These are phyloP conservation scores for Thielaviopsis punctulata DNA, from an alignment of 2,329 filamentous ascomycete species.

Conservation along the genomic window DNA sequence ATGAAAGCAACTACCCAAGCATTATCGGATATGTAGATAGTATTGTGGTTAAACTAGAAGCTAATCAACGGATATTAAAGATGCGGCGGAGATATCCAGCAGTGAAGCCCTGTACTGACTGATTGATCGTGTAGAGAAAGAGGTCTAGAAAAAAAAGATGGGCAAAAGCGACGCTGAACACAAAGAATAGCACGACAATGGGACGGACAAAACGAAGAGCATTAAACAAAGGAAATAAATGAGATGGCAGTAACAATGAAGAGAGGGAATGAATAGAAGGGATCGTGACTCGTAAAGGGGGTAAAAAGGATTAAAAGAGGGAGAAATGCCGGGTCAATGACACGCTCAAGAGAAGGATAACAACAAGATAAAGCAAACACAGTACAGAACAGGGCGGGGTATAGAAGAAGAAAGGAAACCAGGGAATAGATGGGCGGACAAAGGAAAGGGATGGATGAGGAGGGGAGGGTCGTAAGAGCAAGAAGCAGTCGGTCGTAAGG, in stretches of 20 bases:
- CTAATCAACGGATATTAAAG: not conserved
- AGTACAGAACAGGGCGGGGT: not conserved
- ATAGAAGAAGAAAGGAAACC: not conserved
- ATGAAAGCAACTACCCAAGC: not conserved
- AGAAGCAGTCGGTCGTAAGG: too few species aligned
- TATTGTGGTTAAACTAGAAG: not conserved
- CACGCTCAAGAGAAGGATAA: not conserved
- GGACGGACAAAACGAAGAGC: not conserved
- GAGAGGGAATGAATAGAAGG: not conserved
- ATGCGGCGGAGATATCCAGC: too few species aligned
- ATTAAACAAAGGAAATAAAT: not conserved
- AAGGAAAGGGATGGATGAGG: not conserved
- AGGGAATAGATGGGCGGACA: not conserved
- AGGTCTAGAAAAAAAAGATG: not conserved
- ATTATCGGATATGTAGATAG: not conserved
- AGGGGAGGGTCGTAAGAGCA: not conserved
- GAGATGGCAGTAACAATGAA: not conserved
- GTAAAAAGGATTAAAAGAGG: not conserved
- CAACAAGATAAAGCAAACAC: not conserved
- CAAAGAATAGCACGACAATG: slow-evolving; percentile 11
- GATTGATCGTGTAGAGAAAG: not conserved
- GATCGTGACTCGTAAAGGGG: not conserved
- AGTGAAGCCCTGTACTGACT: not conserved
- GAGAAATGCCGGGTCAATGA: not conserved
- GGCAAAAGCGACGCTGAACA: slow-evolving; percentile 2